These are phyloP conservation scores for Hebeloma cylindrosporum DNA, from an alignment of 768 basidiomycete genomes.

Conservation along the genomic window DNA sequence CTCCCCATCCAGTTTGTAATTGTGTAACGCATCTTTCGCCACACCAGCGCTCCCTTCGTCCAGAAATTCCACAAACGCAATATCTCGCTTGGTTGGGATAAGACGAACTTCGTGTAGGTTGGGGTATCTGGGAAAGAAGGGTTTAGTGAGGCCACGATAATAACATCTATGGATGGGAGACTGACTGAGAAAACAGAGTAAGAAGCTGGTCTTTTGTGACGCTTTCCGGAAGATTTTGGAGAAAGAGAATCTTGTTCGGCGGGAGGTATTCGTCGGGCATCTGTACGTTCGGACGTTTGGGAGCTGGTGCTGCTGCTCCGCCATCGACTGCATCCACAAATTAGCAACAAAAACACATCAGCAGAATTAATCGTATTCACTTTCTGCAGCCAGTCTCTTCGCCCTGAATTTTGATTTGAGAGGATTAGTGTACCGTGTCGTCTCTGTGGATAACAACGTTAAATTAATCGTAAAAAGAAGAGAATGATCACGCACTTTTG, in stretches of 20 bases:
- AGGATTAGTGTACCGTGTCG: slow-evolving; percentile 86
- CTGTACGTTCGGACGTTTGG: slow-evolving; percentile 83
- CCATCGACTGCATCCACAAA: slow-evolving; percentile 57
- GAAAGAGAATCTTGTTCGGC: slow-evolving; percentile 97
- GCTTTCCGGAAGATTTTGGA: slow-evolving; percentile 93
- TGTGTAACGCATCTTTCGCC: slow-evolving; percentile 96
- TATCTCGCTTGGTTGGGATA: slow-evolving; percentile 95
- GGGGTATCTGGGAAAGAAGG: slow-evolving; percentile 68
- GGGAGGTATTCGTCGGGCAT: slow-evolving; percentile 99
- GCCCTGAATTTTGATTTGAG: slow-evolving; percentile 82
- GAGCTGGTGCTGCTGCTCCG: slow-evolving; percentile 57
- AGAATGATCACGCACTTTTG: slow-evolving; percentile 63
- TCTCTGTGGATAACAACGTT: slow-evolving; percentile 45
- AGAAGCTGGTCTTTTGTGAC: slow-evolving; percentile 92
- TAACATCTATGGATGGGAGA: slow-evolving; percentile 17
- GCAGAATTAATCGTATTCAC: slow-evolving; percentile 41
- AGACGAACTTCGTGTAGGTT: slow-evolving; percentile 97
- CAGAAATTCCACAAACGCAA: slow-evolving; percentile 96
- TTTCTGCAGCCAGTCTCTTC: slow-evolving; percentile 78
- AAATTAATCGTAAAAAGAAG: slow-evolving; percentile 6
- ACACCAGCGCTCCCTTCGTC: slow-evolving; percentile 91
- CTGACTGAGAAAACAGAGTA: slow-evolving; percentile 88
- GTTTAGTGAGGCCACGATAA: not conserved
- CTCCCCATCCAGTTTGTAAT: slow-evolving; percentile 95
- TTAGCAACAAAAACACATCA: slow-evolving; percentile 10